Conservation (phyloP, 768 basidiomycete genomes). For the Phanerochaete sordida region DNA sequence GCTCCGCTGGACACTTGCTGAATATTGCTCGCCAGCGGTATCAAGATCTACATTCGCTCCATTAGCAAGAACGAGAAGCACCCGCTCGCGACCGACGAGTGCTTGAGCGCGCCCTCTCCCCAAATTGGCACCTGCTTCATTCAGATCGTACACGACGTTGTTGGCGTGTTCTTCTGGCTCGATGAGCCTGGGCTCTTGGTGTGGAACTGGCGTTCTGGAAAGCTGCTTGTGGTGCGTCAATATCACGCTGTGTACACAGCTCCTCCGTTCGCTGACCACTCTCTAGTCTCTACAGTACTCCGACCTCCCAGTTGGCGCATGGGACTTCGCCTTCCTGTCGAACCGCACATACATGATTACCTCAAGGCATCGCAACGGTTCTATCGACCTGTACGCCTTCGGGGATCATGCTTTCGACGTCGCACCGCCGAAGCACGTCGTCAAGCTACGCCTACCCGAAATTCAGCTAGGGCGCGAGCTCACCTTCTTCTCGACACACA, state of each 20-base stretch:
- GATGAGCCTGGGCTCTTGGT: slow-evolving; percentile 35
- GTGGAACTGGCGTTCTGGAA: slow-evolving; percentile 53
- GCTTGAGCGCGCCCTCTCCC: slow-evolving; percentile 23
- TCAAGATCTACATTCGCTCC: slow-evolving; percentile 40
- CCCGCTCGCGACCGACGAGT: slow-evolving; percentile 33
- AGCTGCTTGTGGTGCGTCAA: slow-evolving; percentile 38
- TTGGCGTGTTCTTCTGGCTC: slow-evolving; percentile 44
- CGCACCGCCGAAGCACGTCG: slow-evolving; percentile 14
- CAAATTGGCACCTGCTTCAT: slow-evolving; percentile 32
- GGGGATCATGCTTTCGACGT: not conserved
- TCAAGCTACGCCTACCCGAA: slow-evolving; percentile 23
- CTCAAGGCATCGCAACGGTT: slow-evolving; percentile 27
- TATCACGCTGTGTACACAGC: not conserved
- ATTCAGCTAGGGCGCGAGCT: slow-evolving; percentile 12
- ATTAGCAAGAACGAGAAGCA: slow-evolving; percentile 37
- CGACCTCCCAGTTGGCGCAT: slow-evolving; percentile 26
- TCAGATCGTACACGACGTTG: slow-evolving; percentile 51
- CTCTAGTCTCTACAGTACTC: too few relatives aligned
- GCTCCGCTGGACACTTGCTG: too few relatives aligned
- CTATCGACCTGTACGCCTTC: slow-evolving; percentile 43
- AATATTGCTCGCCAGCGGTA: too few relatives aligned
- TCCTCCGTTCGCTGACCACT: not conserved
- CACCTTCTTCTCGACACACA: slow-evolving; percentile 21
- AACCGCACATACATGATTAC: slow-evolving; percentile 42
- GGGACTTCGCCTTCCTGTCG: slow-evolving; percentile 47